Base-by-base conservation (phyloP, 2,329 filamentous ascomycete species). In the Grosmannia serpens region DNA sequence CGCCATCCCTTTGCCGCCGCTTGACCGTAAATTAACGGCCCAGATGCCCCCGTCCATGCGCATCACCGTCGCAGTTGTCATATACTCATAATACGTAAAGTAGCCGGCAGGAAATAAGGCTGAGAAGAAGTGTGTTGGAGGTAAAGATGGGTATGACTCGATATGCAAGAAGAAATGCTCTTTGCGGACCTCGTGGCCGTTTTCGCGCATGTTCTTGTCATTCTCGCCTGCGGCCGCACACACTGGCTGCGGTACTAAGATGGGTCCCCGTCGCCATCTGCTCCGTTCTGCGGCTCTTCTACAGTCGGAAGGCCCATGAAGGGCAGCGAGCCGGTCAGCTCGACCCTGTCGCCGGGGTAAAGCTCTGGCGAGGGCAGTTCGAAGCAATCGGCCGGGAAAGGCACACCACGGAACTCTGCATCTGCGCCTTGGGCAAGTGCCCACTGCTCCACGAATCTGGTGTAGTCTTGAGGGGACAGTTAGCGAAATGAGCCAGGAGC, bases 331-430 rank as follows among this genome's bases (percentile, higher is more conserved):
- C 58, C 59, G 5, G 59, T 53, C 9, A 64, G 58, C 44, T 68
- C 67, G 9, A 59, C 62, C 20, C 62, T 60, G 24, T 66, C 63
- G 11, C 62, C 60, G 1, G 74, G 68, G 33, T 67, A 66, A n/a
- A 78, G 72, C 57, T 77, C 71, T 17, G 75, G 75, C 46, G 76
- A 77, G 6, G 75, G 74, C 11, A 79, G 65, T 65, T 79, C 76
- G 58, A 76, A 71, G 53, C 72, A 74, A 63, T 75, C 73, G 7
- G 70, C 69, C 4, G 76, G 75, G 57, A 77, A 77, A 1, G 75
- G 70, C 29, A 77, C 71, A 9, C 73, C 74, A 27, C 73, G 69
- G 58, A 77, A 77, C 56, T 76, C 74, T 58, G 71, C 71, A 61
- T 79, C 77, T 13, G 73, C 72, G 61, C 68, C 71, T 59, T 79